Conservation (phyloP, 2,329 filamentous ascomycete species). For the Trichoderma semiorbis region DNA sequence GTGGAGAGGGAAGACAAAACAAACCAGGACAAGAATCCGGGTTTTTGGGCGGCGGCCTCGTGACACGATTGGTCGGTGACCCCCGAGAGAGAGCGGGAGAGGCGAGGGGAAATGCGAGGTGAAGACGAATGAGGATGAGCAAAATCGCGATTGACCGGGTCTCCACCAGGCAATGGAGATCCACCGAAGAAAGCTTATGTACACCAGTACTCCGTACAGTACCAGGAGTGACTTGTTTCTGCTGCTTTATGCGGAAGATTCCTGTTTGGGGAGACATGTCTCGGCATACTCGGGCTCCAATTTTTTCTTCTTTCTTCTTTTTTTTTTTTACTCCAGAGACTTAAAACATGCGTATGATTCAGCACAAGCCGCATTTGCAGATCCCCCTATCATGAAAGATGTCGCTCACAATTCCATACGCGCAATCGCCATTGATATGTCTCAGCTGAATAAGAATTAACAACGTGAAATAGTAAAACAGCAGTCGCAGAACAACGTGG, state of each 20-base stretch:
- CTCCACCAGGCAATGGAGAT: background rate
- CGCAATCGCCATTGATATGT: background rate
- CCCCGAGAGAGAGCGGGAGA: background rate
- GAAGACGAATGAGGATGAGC: constrained; percentile 1
- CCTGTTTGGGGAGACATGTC: background rate
- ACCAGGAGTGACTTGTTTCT: background rate
- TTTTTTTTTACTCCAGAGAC: background rate
- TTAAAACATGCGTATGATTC: constrained; percentile 4
- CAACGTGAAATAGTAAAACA: background rate
- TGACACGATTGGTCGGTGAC: background rate
- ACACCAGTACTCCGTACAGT: background rate
- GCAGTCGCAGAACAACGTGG: background rate
- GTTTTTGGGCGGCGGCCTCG: background rate
- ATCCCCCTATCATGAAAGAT: background rate
- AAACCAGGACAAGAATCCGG: background rate
- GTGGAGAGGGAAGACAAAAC: background rate
- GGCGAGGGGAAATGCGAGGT: background rate
- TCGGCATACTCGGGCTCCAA: constrained; percentile 9
- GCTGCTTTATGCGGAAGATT: background rate
- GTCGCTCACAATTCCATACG: background rate
- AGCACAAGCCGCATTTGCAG: background rate
- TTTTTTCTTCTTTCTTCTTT: background rate
- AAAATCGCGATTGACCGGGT: constrained; percentile 4
- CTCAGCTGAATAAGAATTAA: background rate
- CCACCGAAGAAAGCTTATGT: constrained; percentile 11